Base-by-base conservation (phyloP, 441 rosid species). In the Rhodomyrtus psidioides region DNA sequence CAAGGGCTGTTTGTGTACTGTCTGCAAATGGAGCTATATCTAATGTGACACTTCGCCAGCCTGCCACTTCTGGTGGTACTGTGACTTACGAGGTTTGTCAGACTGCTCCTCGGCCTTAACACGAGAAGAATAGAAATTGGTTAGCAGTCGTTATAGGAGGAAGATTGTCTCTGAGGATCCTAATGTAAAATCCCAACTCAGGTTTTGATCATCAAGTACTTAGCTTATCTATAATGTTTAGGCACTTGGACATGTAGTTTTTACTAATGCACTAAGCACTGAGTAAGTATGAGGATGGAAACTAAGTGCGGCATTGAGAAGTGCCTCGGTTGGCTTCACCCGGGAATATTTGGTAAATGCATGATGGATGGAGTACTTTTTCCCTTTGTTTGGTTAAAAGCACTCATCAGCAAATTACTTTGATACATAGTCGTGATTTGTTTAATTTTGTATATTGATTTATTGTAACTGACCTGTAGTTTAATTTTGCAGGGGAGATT, bases 1-100 rank as follows among this genome's bases (percentile, higher is more conserved):
- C 87, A 15, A 87, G 82, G 85, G 89, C 89, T 53, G 87, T 87
- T 83, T 87, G 89, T 79, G 79, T 88, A 76, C 26, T 88, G 74
- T 88, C 89, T 39, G 89, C 89, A 17, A 88, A 88, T 85, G 89
- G 89, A 76, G 89, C 89, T 83, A 88, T 88, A 58, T 88, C 89
- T 28, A 88, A 85, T 59, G 89, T 85, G 30, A 85, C 89, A n/a
- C 89, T 88, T 46, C 87, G 89, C 53, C 87, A 88, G 83, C 81
- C 89, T n/a, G 89, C 89, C 83, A 85, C 87, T 58, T 88, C 87
- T 51, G 89, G 89, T 12, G 89, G 89, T 27, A 88, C 87, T 58
- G 87, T 88, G 44, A 88, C 89, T 26, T 85, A 88, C 19, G 89
- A 88, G 87, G 89, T 88, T 46, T 28, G 85, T 83, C 53, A 49